A percentile compares a stretch with the other conserved stretches of the same genome.
Evolutionary conservation across 257 asterid genomes (phyloP).

Genomic region (Penstemon eatonii): DNA sequence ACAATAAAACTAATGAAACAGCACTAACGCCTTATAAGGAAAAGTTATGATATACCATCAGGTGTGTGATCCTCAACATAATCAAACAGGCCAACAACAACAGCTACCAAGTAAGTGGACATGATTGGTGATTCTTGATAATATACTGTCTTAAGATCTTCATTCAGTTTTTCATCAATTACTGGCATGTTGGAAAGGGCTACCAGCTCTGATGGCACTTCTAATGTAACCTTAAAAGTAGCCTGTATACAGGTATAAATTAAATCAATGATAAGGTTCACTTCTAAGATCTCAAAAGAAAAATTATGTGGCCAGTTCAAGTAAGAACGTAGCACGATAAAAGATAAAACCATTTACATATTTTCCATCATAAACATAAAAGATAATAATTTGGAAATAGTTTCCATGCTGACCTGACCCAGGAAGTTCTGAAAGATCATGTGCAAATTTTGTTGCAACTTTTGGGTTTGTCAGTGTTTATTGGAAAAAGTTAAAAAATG

Average conservation of each 20-base stretch:
- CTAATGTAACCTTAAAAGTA: constrained; percentile 85
- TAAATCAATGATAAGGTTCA: constrained; percentile 15
- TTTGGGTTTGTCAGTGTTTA: neutral
- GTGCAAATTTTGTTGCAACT: neutral
- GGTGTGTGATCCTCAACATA: constrained; percentile 88
- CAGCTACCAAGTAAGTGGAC: constrained; percentile 97
- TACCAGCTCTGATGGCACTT: constrained; percentile 83
- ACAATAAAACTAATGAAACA: neutral
- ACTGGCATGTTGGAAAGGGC: constrained; percentile 96
- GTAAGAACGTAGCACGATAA: neutral
- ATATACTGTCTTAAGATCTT: constrained; percentile 66
- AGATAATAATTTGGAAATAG: neutral
- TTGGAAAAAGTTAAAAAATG: neutral
- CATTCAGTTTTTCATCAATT: constrained; percentile 59
- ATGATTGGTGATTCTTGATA: constrained; percentile 94
- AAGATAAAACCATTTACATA: constrained; percentile 1
- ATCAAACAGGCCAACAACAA: constrained; percentile 92
- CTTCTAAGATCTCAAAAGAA: constrained; percentile 17
- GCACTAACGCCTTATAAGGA: constrained; percentile 22
- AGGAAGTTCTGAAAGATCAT: neutral
- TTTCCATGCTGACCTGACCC: neutral
- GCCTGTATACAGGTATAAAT: constrained; percentile 46
- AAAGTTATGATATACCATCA: constrained; percentile 56
- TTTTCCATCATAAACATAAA: neutral
- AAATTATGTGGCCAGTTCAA: neutral